Conservation (phyloP, 371 early-diverging fungal species). For the Mortierella sp. region DNA sequence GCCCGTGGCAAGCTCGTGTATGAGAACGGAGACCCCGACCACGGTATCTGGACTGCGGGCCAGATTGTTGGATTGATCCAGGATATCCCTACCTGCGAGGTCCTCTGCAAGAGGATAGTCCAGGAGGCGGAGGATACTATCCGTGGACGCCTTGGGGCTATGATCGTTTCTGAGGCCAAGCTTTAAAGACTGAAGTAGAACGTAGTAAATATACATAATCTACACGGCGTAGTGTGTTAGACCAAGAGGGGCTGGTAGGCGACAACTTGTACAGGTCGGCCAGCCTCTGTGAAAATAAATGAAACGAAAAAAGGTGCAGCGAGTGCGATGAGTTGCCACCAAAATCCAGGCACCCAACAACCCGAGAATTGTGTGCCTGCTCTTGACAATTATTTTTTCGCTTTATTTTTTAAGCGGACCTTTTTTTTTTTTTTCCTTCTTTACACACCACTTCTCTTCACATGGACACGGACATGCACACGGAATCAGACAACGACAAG, state of each 20-base stretch:
- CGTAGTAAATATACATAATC: no score
- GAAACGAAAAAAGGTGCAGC: neutral
- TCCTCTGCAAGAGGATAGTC: conserved; percentile 69
- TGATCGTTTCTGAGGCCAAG: conserved; percentile 46
- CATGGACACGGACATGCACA: neutral
- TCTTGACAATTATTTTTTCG: neutral
- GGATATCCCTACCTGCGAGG: conserved; percentile 84
- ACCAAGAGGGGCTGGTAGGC: neutral
- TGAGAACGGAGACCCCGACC: conserved; percentile 76
- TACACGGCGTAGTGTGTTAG: no score
- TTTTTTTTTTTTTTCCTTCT: neutral
- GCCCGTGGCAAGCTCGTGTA: conserved; percentile 79
- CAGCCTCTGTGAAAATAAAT: conserved; percentile 4
- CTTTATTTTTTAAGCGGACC: neutral
- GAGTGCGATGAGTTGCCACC: neutral
- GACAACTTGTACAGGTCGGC: conserved; percentile 12
- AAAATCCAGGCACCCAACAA: neutral
- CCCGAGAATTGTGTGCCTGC: neutral
- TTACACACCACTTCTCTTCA: neutral
- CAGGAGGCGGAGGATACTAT: conserved; percentile 68
- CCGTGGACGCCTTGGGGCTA: conserved; percentile 28
- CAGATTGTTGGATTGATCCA: conserved; percentile 82
- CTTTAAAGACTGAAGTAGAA: no score
- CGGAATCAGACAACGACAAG: neutral
- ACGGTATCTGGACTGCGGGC: conserved; percentile 84